phyloP scores from a whole-genome alignment of 331 rosid genomes.

The Quercus tomentella region DNA sequence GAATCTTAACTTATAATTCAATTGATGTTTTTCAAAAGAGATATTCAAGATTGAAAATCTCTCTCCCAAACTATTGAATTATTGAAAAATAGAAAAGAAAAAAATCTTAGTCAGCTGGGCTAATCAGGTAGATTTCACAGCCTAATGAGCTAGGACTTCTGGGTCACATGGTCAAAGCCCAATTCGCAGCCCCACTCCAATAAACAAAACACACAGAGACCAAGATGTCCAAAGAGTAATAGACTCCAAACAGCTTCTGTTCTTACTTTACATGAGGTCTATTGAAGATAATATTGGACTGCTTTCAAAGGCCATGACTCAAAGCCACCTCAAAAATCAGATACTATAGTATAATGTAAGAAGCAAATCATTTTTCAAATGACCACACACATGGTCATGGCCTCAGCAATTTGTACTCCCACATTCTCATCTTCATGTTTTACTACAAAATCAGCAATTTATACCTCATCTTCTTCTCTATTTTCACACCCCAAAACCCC shows the following conservation, averaged over 20 bases:
- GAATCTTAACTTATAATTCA: too few species aligned
- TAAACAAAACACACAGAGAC: too few species aligned
- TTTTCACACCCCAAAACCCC: slow-evolving; percentile 25
- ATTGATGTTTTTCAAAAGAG: too few species aligned
- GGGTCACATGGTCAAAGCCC: background rate
- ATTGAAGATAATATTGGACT: slow-evolving; percentile 8
- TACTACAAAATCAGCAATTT: slow-evolving; percentile 23
- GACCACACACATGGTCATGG: slow-evolving; percentile 48
- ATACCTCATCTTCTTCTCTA: slow-evolving; percentile 25
- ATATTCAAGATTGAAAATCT: too few species aligned
- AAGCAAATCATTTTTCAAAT: slow-evolving; percentile 7
- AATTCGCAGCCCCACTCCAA: background rate
- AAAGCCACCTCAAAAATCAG: background rate
- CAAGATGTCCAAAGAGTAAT: background rate
- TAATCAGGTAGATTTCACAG: too few species aligned
- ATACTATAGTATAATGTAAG: background rate
- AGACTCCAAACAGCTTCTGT: background rate
- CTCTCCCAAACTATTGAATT: too few species aligned
- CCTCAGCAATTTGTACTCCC: slow-evolving; percentile 42
- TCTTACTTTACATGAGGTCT: background rate
- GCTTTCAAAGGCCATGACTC: slow-evolving; percentile 20
- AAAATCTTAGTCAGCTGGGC: too few species aligned
- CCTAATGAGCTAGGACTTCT: too few species aligned
- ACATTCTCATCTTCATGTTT: slow-evolving; percentile 31
- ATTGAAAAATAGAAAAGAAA: too few species aligned